Evolutionary conservation across 805 yeast genomes (phyloP).

Genomic region (Starmerella sirachaensis): DNA sequence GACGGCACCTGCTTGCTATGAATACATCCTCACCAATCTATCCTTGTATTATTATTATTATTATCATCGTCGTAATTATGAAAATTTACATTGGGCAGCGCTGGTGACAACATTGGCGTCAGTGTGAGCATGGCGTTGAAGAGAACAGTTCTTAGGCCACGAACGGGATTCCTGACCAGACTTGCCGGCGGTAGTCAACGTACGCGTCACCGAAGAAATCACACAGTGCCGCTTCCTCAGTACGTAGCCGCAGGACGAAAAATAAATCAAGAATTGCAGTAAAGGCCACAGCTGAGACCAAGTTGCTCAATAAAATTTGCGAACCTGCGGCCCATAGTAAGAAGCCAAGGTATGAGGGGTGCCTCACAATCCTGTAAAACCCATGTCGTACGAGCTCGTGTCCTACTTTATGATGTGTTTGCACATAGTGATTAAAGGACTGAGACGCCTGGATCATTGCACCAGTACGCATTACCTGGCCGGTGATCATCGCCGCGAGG

Average conservation of each 20-base stretch:
- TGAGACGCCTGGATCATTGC: constrained; percentile 85
- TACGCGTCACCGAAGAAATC: constrained; percentile 66
- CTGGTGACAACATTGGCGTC: too few species aligned
- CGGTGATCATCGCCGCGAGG: constrained; percentile 35
- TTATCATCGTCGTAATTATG: too few species aligned
- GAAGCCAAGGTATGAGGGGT: constrained; percentile 87
- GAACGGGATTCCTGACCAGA: constrained; percentile 57
- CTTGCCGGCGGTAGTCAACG: constrained; percentile 36
- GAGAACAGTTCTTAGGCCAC: constrained; percentile 30
- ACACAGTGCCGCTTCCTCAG: constrained; percentile 56
- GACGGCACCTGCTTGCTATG: too few species aligned
- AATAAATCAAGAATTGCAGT: constrained; percentile 50
- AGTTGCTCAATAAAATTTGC: constrained; percentile 59
- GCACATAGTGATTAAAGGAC: constrained; percentile 75
- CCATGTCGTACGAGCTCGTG: constrained; percentile 69
- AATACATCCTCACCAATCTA: too few species aligned
- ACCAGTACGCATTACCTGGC: constrained; percentile 56
- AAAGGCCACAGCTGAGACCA: constrained; percentile 46
- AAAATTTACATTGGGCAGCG: too few species aligned
- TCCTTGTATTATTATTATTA: too few species aligned
- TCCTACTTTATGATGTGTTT: constrained; percentile 36
- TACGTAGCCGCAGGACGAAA: constrained; percentile 50
- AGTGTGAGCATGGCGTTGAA: too few species aligned
- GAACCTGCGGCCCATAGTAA: constrained; percentile 89
- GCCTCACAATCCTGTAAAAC: constrained; percentile 54